Conservation (phyloP, 1,284 basidiomycete genomes). For the Stygiomarasmius scandens region DNA sequence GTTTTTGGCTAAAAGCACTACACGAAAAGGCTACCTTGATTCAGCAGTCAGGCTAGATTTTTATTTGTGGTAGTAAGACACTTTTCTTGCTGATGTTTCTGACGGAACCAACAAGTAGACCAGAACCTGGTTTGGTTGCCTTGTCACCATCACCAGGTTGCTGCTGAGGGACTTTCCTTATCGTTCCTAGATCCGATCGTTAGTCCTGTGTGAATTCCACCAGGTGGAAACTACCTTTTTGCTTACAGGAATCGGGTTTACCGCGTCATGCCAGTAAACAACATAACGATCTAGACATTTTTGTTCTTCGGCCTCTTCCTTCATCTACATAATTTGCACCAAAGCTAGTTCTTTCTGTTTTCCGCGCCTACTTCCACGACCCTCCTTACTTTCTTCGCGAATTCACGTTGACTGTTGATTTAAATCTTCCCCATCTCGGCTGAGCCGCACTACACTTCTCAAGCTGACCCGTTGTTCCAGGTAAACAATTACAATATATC, state of each 20-base stretch:
- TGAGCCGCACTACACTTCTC: constrained; percentile 1
- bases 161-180: neutral
- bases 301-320: constrained; percentile 13
- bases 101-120: neutral
- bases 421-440: constrained; percentile 1
- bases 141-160: neutral
- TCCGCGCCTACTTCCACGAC: neutral
- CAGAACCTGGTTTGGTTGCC: neutral
- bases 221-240: constrained; percentile 7
- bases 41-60: no score
- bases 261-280: constrained; percentile 9
- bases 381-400: neutral
- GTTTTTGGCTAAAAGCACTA: no score
- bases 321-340: constrained; percentile 7
- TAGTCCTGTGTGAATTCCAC: constrained; percentile 7
- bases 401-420: no score
- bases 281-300: constrained; percentile 4
- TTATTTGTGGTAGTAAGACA: no score
- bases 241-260: constrained; percentile 7
- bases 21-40: no score
- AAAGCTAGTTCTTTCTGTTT: neutral
- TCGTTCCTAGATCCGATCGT: constrained; percentile 28
- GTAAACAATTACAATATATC: neutral
- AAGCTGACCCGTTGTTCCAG: neutral
- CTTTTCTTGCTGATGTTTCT: no score